Evolutionary conservation across 2,329 filamentous ascomycete genomes (phyloP), one percentile per base, ranked within the genome.

Genomic region (Venturia carpophila): DNA sequence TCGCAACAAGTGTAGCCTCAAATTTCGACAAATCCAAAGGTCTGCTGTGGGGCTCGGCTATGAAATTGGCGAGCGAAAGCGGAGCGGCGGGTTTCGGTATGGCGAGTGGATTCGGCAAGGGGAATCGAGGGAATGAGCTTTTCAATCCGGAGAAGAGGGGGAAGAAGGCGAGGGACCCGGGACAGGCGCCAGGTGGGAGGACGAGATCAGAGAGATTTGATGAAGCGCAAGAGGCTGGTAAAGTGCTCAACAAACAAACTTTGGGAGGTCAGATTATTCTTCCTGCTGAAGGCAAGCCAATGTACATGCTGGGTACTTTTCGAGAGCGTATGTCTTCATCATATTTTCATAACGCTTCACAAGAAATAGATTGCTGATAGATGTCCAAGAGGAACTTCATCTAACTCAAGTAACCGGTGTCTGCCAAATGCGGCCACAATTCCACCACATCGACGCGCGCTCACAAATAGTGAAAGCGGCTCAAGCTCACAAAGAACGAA

Each of bases 291-390:
- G 88, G 88, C 27, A 88, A 91, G 69, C 84, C 85, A 10, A 79
- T 82, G 69, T 96, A 96, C 78, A 95, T 97, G 87, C 83, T 97
- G 62, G 94, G 91, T 37, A 88, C 92, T n/a, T 97, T 97, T 74
- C 85, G 88, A 73, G 88, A 88, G 63, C 85, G 91, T 93, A 76
- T 80, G 49, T 47, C 37, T 21, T 52, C 39, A 61, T 42, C 17
- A 19, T 19, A 62, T 9, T 41, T 41, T 30, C 21, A 6, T 34
- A 11, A 19, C 11, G 42, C 39, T 47, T 24, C 27, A 42, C 67
- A 70, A 49, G 73, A n/a, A 37, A 13, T 21, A 63, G 1, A 10
- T 45, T 17, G 42, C 34, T 39, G 21, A 42, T n/a, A 42, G 17
- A 9, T n/a, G 19, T 17, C 11, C 5, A 6, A 92, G 90, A 90